Evolutionary conservation across 1,284 basidiomycete species (phyloP), one percentile per base, ranked within the genome.

Genomic region (Ganoderma lucidum): DNA sequence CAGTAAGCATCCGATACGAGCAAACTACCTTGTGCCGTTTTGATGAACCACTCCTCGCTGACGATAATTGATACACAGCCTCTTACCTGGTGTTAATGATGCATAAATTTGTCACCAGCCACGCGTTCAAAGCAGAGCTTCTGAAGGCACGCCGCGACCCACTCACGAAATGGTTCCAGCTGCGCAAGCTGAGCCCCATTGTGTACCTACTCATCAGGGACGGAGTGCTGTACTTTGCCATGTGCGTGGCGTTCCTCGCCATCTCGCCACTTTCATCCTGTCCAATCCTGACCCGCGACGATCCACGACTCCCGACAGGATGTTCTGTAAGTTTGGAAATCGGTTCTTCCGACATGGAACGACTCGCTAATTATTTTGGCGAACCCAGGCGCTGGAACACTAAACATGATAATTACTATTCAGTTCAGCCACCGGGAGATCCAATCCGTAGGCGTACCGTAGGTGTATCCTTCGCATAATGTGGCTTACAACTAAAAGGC

Each of bases 81-180:
- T 59, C 56, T 8, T 59, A 59, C 5, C 19, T 59, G 8, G 35
- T 59, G 35, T 39, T 59, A 10, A 59, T 59, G 56, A 39, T 59
- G 10, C 56, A 59, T n/a, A 30, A 59, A 17, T 59, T 59, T 32
- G 19, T 59, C 56, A 59, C 32, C 35, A 59, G 56, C 35, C 56
- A 59, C 6, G 56, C 56, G 12, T 59, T 59, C 35, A 59, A 59
- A 59, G 56, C 35, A n/a, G 56, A 59, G 37, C 56, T 59, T 9
- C 15, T n/a, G 14, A 59, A 23, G 17, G 56, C 35, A 23, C 56
- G 56, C n/a, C 56, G 56, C 6, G 35, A 59, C 17, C 56, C 56
- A 2, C 56, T 59, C 17, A 32, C 10, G 35, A 23, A 39, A 32
- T 58, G 56, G 56, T 39, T 58, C 19, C 56, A 58, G 17, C 35